Conservation (phyloP, 1,284 basidiomycete genomes). For the Rhizopogon hawkerae region DNA sequence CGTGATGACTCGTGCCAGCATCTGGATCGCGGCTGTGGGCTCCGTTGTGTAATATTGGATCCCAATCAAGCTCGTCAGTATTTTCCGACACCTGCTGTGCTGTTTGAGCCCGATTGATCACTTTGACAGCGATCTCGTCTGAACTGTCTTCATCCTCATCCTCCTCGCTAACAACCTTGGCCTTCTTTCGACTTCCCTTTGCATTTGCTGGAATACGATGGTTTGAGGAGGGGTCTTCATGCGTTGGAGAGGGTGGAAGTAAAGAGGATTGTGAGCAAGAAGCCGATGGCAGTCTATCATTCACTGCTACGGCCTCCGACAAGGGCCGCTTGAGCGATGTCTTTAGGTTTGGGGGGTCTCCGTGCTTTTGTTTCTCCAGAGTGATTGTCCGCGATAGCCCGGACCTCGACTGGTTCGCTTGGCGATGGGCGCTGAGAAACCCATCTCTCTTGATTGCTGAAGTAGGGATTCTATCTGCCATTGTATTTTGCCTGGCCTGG, state of each 20-base stretch:
- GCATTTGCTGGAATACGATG: conserved; percentile 27
- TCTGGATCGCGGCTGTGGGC: conserved; percentile 28
- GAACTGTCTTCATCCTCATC: conserved; percentile 23
- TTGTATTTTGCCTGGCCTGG: background rate
- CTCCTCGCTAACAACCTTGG: conserved; percentile 29
- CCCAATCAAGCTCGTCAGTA: conserved; percentile 29
- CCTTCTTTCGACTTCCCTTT: conserved; percentile 38
- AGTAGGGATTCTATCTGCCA: background rate
- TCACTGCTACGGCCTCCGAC: background rate
- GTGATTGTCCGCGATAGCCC: background rate
- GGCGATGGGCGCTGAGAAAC: conserved; percentile 6
- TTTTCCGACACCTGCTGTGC: conserved; percentile 10
- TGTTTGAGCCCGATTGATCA: conserved; percentile 11
- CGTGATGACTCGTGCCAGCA: conserved; percentile 22
- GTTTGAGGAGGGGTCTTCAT: conserved; percentile 26
- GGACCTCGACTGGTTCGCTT: background rate
- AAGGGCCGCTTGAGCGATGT: conserved; percentile 20
- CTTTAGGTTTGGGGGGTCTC: conserved; percentile 7
- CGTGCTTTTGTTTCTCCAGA: background rate
- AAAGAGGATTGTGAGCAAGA: conserved; percentile 19
- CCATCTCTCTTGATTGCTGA: conserved; percentile 3
- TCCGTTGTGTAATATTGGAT: conserved; percentile 33
- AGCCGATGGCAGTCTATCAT: conserved; percentile 2
- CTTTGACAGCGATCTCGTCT: conserved; percentile 18
- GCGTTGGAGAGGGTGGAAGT: conserved; percentile 61